Conservation (phyloP, 164 flowering plant genomes). For the Saururus chinensis region DNA sequence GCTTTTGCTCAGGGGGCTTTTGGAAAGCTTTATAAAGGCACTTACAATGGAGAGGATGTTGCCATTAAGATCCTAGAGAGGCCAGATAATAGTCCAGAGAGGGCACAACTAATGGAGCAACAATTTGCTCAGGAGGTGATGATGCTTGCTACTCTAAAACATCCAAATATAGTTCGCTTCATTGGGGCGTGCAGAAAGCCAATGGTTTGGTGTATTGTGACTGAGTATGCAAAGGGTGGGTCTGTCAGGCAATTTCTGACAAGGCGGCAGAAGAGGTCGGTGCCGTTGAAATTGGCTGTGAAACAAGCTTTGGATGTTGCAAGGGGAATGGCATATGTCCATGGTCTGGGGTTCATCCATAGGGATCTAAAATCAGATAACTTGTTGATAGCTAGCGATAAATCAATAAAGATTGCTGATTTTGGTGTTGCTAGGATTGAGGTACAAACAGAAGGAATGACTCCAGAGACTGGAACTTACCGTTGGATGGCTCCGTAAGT, state of each 20-base stretch:
- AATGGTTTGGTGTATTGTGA: conserved; percentile 72
- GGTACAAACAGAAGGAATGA: conserved; percentile 73
- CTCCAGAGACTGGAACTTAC: conserved; percentile 74
- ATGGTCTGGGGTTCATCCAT: conserved; percentile 55
- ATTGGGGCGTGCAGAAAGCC: conserved; percentile 64
- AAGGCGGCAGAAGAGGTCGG: conserved; percentile 45
- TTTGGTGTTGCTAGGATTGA: conserved; percentile 76
- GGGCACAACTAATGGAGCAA: conserved; percentile 54
- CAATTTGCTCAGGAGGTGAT: conserved; percentile 72
- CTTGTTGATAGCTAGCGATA: conserved; percentile 40
- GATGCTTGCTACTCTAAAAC: conserved; percentile 63
- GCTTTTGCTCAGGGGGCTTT: conserved; percentile 73
- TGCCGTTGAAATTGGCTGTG: conserved; percentile 51
- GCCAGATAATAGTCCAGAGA: conserved; percentile 46
- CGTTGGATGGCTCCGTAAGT: conserved; percentile 91
- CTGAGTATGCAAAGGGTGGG: conserved; percentile 73
- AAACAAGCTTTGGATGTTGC: conserved; percentile 78
- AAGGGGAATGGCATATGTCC: conserved; percentile 69
- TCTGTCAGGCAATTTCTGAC: conserved; percentile 54
- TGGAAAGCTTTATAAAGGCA: conserved; percentile 58
- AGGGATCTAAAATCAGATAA: conserved; percentile 69
- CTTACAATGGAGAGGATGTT: conserved; percentile 64
- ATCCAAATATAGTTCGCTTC: conserved; percentile 53
- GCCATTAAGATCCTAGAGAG: conserved; percentile 65
- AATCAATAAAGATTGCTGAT: conserved; percentile 64